These are phyloP conservation scores for Gloeophyllum trabeum DNA, from an alignment of 768 basidiomycete species.

Conservation along the genomic window DNA sequence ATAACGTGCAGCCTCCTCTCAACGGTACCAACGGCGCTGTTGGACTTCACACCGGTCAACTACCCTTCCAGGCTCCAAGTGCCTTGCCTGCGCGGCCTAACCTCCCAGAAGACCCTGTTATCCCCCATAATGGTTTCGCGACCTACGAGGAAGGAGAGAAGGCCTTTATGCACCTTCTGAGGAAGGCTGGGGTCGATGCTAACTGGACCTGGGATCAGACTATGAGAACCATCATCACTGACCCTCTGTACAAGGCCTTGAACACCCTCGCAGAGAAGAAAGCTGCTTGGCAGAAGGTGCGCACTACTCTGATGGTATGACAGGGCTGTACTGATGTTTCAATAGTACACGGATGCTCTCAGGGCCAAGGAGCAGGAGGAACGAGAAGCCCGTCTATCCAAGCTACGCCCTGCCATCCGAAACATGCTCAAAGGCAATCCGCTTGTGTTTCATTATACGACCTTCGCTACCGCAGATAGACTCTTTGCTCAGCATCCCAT, in stretches of 20 bases:
- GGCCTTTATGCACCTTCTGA: constrained; percentile 84
- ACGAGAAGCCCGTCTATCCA: constrained; percentile 69
- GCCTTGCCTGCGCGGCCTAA: constrained; percentile 66
- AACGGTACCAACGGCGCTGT: constrained; percentile 38
- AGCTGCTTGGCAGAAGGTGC: constrained; percentile 84
- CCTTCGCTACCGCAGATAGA: constrained; percentile 81
- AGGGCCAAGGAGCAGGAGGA: constrained; percentile 81
- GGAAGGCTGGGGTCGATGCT: constrained; percentile 83
- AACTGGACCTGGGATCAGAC: constrained; percentile 98
- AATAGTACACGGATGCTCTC: constrained; percentile 66
- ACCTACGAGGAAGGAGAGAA: constrained; percentile 88
- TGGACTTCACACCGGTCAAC: constrained; percentile 37
- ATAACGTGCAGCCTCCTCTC: constrained; percentile 27
- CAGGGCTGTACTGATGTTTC: constrained; percentile 2
- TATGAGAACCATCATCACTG: constrained; percentile 96
- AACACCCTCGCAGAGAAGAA: constrained; percentile 94
- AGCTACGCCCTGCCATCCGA: constrained; percentile 77
- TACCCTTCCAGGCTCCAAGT: constrained; percentile 50
- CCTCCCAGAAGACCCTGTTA: constrained; percentile 77
- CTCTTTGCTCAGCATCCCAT: constrained; percentile 81
- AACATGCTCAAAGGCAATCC: constrained; percentile 83
- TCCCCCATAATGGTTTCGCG: constrained; percentile 81
- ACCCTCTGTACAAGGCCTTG: constrained; percentile 92
- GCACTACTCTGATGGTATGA: constrained; percentile 10
- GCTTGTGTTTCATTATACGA: constrained; percentile 85